Percentiles rank a stretch among this genome's conserved stretches.
phyloP scores from a whole-genome alignment of 1,284 basidiomycete genomes.

The Tylopilus sp. region DNA sequence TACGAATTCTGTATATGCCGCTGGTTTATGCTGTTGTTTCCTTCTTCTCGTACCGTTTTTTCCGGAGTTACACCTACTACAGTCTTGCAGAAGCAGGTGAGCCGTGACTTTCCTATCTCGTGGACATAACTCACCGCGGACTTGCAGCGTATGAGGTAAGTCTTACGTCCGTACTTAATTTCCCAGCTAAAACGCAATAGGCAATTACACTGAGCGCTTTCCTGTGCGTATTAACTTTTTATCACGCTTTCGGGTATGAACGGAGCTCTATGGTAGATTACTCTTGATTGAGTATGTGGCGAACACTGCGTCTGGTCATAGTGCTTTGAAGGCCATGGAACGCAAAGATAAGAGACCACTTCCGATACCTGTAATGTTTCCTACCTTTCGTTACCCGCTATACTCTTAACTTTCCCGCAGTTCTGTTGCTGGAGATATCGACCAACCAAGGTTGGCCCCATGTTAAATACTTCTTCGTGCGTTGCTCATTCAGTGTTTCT shows the following conservation, averaged over 20 bases:
- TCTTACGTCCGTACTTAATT: constrained; percentile 31
- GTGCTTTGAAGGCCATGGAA: constrained; percentile 68
- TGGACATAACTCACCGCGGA: constrained; percentile 17
- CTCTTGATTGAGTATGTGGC: constrained; percentile 87
- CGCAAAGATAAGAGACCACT: constrained; percentile 81
- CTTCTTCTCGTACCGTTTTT: constrained; percentile 87
- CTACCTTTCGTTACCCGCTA: background rate
- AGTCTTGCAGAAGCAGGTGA: constrained; percentile 73
- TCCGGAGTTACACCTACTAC: constrained; percentile 83
- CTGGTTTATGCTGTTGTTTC: constrained; percentile 84
- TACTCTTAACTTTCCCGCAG: constrained; percentile 42
- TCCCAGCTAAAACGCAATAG: constrained; percentile 49
- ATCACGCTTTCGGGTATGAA: too few species aligned
- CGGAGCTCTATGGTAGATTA: constrained; percentile 64
- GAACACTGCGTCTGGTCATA: constrained; percentile 64
- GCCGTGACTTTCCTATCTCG: constrained; percentile 33
- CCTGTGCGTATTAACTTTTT: constrained; percentile 57
- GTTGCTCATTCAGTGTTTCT: constrained; percentile 17
- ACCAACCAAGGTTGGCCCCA: constrained; percentile 70
- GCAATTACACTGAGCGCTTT: constrained; percentile 81
- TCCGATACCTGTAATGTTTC: constrained; percentile 67
- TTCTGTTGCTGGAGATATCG: constrained; percentile 79
- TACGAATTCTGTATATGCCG: constrained; percentile 82
- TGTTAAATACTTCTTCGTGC: background rate
- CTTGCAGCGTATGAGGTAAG: constrained; percentile 49